Evolutionary conservation across 352 stramenopile genomes (phyloP).

Genomic region (Aphanomyces stellatus): DNA sequence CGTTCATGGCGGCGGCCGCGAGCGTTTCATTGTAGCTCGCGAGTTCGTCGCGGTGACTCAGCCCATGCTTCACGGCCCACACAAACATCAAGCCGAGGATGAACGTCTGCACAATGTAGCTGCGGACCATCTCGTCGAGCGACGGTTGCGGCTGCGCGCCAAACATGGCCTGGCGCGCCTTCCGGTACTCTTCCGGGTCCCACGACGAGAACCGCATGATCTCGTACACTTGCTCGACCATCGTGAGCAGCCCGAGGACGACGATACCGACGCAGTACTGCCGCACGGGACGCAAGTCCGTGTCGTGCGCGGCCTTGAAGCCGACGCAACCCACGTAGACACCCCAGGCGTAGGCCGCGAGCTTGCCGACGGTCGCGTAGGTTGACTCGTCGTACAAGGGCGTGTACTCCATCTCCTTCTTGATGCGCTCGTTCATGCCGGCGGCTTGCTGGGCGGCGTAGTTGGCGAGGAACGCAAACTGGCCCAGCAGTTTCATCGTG

Average conservation of each 20-base stretch:
- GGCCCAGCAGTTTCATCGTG: slow-evolving; percentile 85
- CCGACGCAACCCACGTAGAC: slow-evolving; percentile 81
- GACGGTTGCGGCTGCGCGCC: slow-evolving; percentile 50
- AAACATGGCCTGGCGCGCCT: slow-evolving; percentile 38
- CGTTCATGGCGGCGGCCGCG: slow-evolving; percentile 72
- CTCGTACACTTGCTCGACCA: slow-evolving; percentile 75
- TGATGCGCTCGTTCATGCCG: slow-evolving; percentile 1
- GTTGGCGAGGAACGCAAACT: slow-evolving; percentile 75
- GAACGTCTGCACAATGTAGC: slow-evolving; percentile 77
- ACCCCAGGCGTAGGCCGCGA: slow-evolving; percentile 72
- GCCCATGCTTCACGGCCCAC: slow-evolving; percentile 69
- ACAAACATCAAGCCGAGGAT: slow-evolving; percentile 81
- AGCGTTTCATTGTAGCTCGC: slow-evolving; percentile 78
- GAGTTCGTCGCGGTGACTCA: slow-evolving; percentile 64
- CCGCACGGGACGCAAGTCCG: slow-evolving; percentile 74
- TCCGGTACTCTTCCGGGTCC: slow-evolving; percentile 44
- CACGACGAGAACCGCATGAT: slow-evolving; percentile 70
- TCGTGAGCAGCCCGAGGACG: slow-evolving; percentile 66
- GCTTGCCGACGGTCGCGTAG: slow-evolving; percentile 49
- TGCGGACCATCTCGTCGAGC: slow-evolving; percentile 78
- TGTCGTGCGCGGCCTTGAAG: slow-evolving; percentile 82
- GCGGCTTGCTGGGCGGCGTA: slow-evolving; percentile 11
- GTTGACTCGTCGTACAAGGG: slow-evolving; percentile 75
- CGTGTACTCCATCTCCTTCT: slow-evolving; percentile 50
- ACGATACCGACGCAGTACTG: slow-evolving; percentile 74